Base-by-base conservation (phyloP, 2,329 filamentous ascomycete genomes). In the Fusarium chuoi region DNA sequence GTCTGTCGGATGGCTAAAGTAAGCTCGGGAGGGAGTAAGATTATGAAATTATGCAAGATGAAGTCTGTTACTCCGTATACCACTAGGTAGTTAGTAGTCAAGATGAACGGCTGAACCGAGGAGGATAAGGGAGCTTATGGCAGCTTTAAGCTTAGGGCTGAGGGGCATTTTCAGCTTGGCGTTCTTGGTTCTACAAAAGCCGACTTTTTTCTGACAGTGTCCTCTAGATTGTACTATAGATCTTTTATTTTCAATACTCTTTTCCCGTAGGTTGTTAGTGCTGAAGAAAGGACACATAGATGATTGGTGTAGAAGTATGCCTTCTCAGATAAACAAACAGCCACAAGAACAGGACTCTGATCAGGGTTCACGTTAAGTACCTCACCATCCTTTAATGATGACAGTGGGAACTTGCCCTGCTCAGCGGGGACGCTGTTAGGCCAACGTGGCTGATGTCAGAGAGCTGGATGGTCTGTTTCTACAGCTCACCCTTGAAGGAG, bases 391-490 rank as follows among this genome's bases (percentile, higher is more conserved):
- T 61, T 41, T 30, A 62, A 36, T 63, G 63, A 75, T 70, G 70
- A 75, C 63, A 73, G 71, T 60, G 64, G 68, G 73, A 74, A 71
- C 75, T 46, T 73, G 65, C 66, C 76, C 46, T 72, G 65, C 66
- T 70, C 52, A 68, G 66, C 52, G 66, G 64, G 62, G 48, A 49
- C 51, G 26, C 38, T 46, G 38, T 48, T 49, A 62, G 66, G 70
- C 28, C 70, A 77, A 77, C 74, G 76, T 78, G 77, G 72, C 75
- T 77, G 74, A 78, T 78, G 75, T 77, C 63, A 75, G 77, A 78
- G 64, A 66, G 64, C 73, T 78, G 76, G 76, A 75, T 78, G 76
- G 76, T 57, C 72, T 61, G 45, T 60, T 22, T 30, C 61, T 44
- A 62, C 51, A 33, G 57, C 48, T 68, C 52, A 46, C 42, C 24